Percentiles rank a stretch among this genome's conserved stretches.
Evolutionary conservation across 2,329 filamentous ascomycete genomes (phyloP).

Genomic region (Cladosporium sp.): DNA sequence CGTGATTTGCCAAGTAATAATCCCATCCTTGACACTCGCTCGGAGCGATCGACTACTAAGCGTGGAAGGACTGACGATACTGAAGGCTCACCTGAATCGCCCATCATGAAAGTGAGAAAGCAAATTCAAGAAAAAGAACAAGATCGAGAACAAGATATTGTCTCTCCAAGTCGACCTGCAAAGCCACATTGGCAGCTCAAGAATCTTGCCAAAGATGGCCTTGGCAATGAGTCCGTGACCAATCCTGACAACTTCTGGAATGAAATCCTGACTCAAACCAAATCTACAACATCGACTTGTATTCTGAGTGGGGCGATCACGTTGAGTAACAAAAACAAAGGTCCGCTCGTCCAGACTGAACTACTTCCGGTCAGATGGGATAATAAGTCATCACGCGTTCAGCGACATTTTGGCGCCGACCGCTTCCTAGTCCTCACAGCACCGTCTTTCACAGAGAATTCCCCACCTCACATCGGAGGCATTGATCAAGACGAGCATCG

Average conservation of each 20-base stretch:
- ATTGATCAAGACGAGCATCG: constrained; percentile 13
- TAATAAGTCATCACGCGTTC: constrained; percentile 13
- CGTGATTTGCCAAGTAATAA: no score
- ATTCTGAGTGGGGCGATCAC: not conserved
- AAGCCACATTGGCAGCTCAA: not conserved
- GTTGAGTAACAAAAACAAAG: not conserved
- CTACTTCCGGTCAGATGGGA: not conserved
- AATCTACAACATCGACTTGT: not conserved
- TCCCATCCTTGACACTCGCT: no score
- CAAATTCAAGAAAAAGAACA: not conserved
- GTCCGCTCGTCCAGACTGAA: not conserved
- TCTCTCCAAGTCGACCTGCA: not conserved
- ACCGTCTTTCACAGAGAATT: constrained; percentile 24
- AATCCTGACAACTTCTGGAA: not conserved
- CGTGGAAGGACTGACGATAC: not conserved
- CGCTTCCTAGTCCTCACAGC: constrained; percentile 40
- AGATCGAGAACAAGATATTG: not conserved
- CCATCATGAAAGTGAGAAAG: not conserved
- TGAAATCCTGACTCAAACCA: not conserved
- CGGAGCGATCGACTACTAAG: not conserved
- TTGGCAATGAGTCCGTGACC: not conserved
- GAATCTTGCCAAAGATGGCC: not conserved
- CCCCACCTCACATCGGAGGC: constrained; percentile 17
- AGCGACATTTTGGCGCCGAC: constrained; percentile 32
- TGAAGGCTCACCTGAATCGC: not conserved